Evolutionary conservation across 352 stramenopile genomes (phyloP), one percentile per base, ranked within the genome.

Genomic region (Globisporangium parvum): DNA sequence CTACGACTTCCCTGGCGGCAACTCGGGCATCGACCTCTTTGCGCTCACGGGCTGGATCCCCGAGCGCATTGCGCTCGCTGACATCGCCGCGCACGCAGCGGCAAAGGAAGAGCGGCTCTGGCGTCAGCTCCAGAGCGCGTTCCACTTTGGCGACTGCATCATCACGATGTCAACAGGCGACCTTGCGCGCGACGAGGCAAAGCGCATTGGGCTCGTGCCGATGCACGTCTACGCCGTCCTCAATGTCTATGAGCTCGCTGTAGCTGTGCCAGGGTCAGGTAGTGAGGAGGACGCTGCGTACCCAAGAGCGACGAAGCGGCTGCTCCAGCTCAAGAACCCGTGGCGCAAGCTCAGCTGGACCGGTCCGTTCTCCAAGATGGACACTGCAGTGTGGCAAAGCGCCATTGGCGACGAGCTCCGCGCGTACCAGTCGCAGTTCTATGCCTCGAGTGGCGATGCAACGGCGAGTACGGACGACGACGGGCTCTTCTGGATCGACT

Each of bases 41-140:
- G 93, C 91, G n/a, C 77, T 99, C 17, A 99, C 96, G 0, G 97
- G 97, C 6, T 99, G 96, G 96, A 98, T 99, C 50, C 97, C 97
- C 0, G 96, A 99, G 71, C 77, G 88, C 28, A 80, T 98, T 24
- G 77, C 85, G 44, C 62, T 87, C 23, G 67, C 66, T 2, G 72
- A 85, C 45, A 42, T 90, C 0, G 42, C 66, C 21, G 28, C 28
- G 3, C 59, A 77, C 39, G 17, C 54, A 1, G 15, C 15, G 14
- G 15, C 20, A 2, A 55, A 63, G 26, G 71, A 80, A 65, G 66
- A 86, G 41, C 62, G 71, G 1, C 62, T 86, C 8, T 98, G 93
- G 93, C 78, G 96, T 49, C 84, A 97, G 47, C 70, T 99, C 14
- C 87, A 95, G 40, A 93, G 82, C 48, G 96, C 95, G 2, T 96